Evolutionary conservation across 179 eudicot species (phyloP).

Genomic region (Sideroxylon spinosum): DNA sequence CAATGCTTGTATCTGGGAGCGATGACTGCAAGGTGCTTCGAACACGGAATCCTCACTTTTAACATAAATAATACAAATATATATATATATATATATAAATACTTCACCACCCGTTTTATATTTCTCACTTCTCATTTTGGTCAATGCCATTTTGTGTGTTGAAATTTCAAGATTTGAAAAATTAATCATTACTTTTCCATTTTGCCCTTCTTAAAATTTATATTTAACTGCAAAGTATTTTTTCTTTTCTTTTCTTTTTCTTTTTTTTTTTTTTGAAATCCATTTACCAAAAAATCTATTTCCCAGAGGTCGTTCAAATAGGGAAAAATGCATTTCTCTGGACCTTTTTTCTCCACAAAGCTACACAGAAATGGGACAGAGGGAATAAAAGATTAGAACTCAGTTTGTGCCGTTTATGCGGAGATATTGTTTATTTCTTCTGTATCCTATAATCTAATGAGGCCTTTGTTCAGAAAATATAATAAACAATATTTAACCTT

Average conservation of each 20-base stretch:
- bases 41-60: slow-evolving; percentile 7
- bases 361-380: not conserved
- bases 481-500: not conserved
- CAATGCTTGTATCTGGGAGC: slow-evolving; percentile 92
- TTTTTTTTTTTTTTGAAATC: no score
- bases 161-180: not conserved
- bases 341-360: not conserved
- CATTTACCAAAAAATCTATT: not conserved
- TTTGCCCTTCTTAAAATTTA: not conserved
- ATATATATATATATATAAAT: no score
- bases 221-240: no score
- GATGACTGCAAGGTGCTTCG: slow-evolving; percentile 86
- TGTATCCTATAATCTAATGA: not conserved
- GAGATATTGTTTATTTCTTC: not conserved
- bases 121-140: not conserved
- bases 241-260: no score
- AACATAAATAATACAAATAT: no score
- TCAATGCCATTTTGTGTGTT: not conserved
- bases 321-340: not conserved
- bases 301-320: not conserved
- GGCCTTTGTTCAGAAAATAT: not conserved
- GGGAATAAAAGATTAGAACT: not conserved
- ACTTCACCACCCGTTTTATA: no score
- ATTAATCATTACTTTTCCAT: not conserved
- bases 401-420: not conserved